Evolutionary conservation across 208 protist species (phyloP), one percentile per base, ranked within the genome.

Genomic region (Trypanosoma mega): DNA sequence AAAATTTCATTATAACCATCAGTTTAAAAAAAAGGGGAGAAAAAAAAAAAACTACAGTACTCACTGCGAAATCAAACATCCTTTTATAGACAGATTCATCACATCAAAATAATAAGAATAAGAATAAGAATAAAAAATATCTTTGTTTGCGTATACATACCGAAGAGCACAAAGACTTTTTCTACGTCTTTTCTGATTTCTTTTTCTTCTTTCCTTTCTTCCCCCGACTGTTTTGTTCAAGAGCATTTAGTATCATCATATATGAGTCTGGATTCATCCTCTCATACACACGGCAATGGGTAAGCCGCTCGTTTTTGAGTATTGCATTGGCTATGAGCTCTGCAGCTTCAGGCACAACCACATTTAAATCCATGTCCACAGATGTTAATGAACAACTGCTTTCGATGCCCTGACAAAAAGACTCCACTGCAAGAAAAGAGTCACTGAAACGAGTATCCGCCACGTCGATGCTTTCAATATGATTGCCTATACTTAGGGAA

Each of bases 361-460:
- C 78, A 66, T 93, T 94, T 36, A 92, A 67, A 57, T 94, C 80
- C 37, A 97, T 46, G 54, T 97, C 76, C 16, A 94, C 58, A 1
- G 73, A 53, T 24, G 54, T 76, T 21, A 97, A 49, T 4, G 73
- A 72, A 3, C 34, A 52, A 36, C 73, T 76, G 46, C 58, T 67
- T 30, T 92, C 91, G 0, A 92, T 80, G 7, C 84, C 87, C 27
- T 92, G 80, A 45, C 85, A 87, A n/a, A 96, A 66, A 18, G 69
- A 67, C n/a, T 93, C 75, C 34, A 93, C 57, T 2, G 84, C 78
- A 27, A 78, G 63, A 9, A 44, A 59, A 11, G 68, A 67, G 16
- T 61, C 50, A 21, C 82, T 86, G 49, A 93, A 97, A 11, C 78
- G 57, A 6, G 82, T 94, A 47, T 94, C 87, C 0, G 88, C 82